phyloP scores from a whole-genome alignment of 2,329 filamentous ascomycete species.

The Didymella lethalis region DNA sequence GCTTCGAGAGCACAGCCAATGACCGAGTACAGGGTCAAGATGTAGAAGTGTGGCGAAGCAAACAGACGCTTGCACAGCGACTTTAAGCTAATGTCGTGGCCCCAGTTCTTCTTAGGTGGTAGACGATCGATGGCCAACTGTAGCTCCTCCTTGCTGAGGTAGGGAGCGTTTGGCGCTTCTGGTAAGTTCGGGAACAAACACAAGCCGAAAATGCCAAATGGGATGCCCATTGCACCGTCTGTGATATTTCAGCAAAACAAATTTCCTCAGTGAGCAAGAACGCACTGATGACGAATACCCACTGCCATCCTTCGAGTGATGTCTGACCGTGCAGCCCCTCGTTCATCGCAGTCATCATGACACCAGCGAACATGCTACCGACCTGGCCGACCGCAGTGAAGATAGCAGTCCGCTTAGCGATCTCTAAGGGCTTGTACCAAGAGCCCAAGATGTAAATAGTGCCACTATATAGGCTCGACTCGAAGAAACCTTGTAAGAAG shows the following conservation, averaged over 20 bases:
- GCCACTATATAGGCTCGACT: constrained; percentile 40
- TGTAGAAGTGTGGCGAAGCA: constrained; percentile 45
- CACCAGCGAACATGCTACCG: constrained; percentile 44
- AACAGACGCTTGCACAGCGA: constrained; percentile 36
- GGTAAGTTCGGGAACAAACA: constrained; percentile 41
- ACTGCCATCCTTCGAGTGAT: constrained; percentile 40
- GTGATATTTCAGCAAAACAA: constrained; percentile 10
- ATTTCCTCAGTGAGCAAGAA: rapidly evolving
- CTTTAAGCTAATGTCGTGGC: constrained; percentile 35
- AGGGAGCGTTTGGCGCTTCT: constrained; percentile 33
- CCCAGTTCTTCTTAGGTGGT: constrained; percentile 36
- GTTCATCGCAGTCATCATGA: constrained; percentile 47
- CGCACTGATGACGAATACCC: constrained; percentile 42
- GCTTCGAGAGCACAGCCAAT: constrained; percentile 49
- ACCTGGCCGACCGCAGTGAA: constrained; percentile 43
- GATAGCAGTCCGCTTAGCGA: constrained; percentile 42
- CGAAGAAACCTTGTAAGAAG: constrained; percentile 41
- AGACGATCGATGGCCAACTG: constrained; percentile 38
- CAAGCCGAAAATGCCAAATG: constrained; percentile 41
- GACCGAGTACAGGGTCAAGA: constrained; percentile 52
- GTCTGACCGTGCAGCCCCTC: constrained; percentile 31
- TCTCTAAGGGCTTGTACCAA: constrained; percentile 41
- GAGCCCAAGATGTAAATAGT: constrained; percentile 44
- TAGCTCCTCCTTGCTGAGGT: constrained; percentile 37
- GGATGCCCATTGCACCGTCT: constrained; percentile 43